A percentile compares a stretch with the other conserved stretches of the same genome.
Conservation (phyloP, 768 basidiomycete genomes). For the Mycena metata region DNA sequence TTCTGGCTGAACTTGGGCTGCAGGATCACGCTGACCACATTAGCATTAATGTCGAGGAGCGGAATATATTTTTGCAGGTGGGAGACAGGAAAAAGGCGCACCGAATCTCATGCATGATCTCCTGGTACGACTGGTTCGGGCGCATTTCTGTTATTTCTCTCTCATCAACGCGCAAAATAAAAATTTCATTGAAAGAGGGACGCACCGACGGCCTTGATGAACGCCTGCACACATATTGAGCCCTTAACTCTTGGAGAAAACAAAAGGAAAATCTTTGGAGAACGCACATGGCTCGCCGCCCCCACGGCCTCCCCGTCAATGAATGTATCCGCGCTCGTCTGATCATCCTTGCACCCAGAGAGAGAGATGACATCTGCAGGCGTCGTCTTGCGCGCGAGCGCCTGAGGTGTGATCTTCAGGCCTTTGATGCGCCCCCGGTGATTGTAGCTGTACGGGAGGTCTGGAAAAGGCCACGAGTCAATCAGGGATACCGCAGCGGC, state of each 20-base stretch:
- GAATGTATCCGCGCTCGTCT: conserved; percentile 81
- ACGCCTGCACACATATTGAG: conserved; percentile 61
- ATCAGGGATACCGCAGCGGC: neutral
- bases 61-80: neutral
- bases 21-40: conserved; percentile 61
- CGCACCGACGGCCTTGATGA: conserved; percentile 61
- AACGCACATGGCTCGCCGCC: conserved; percentile 82
- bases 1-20: conserved; percentile 75
- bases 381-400: conserved; percentile 61
- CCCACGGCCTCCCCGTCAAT: conserved; percentile 75
- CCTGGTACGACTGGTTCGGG: conserved; percentile 74
- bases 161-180: no score
- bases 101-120: conserved; percentile 71
- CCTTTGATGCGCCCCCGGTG: conserved; percentile 68
- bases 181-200: conserved; percentile 35
- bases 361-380: conserved; percentile 87
- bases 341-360: conserved; percentile 77
- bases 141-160: conserved; percentile 30
- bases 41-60: neutral
- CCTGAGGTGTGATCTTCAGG: conserved; percentile 51
- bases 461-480: conserved; percentile 42
- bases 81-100: conserved; percentile 41
- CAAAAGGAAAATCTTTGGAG: neutral
- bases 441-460: conserved; percentile 69
- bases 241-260: neutral